Base-by-base conservation (phyloP, 176 grass and related monocot species). In the Poa pratensis region DNA sequence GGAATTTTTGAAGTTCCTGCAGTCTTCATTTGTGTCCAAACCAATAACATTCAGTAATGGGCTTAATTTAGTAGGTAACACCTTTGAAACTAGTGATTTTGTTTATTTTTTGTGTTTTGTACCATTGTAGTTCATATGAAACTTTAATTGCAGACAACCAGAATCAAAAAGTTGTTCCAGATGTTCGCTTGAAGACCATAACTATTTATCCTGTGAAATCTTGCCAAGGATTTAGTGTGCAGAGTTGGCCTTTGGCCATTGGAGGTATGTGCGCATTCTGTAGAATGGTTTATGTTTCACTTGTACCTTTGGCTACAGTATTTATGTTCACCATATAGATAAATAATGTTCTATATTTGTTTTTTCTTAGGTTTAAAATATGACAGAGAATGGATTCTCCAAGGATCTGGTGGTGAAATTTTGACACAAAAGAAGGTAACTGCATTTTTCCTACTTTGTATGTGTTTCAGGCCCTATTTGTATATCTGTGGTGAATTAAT, bases 341-440 rank as follows among this genome's bases (percentile, higher is more conserved):
- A 46, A 45, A 82, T 28, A 6, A 18, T 77, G 37, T 23, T 71
- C 28, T n/a, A n/a, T n/a, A n/a, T n/a, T 27, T 32, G 32, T 34
- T 43, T 37, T 75, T 45, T 64, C 76, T 55, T 74, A 98, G 96
- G 96, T 27, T 86, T 98, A 77, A 93, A 90, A 75, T 94, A 94
- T 87, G 96, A 98, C 83, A 89, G 96, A 87, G 96, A 98, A 87
- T 98, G 96, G 93, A 93, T 98, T 90, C 91, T 98, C 28, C 90
- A 87, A 94, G 93, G 93, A 81, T 62, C 69, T 66, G 89, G 53
- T 78, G 89, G 93, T 89, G 91, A 98, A 89, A 89, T 95, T 89
- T 84, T 98, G 63, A 92, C 96, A 27, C 93, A 98, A 27, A 98
- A 98, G 78, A 98, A 94, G 96, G 96, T 95, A 80, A 22, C 17